phyloP scores from a whole-genome alignment of 805 yeast genomes.

The Schizosaccharomyces osmophilus region DNA sequence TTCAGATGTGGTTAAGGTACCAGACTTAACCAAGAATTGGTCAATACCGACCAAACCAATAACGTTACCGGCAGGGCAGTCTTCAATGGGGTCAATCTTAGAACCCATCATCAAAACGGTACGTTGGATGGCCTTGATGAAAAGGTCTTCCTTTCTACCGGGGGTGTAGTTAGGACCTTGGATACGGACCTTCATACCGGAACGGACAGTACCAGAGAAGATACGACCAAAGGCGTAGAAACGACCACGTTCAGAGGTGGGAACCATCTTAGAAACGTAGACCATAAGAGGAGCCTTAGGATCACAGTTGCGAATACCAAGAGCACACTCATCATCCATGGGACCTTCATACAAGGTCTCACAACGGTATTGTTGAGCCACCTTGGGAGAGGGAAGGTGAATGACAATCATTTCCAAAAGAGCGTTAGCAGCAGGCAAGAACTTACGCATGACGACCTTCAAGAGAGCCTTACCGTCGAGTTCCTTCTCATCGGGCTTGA shows the following conservation, averaged over 20 bases:
- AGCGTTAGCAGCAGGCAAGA: slow-evolving; percentile 99
- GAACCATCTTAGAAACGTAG: slow-evolving; percentile 99
- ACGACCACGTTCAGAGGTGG: slow-evolving; percentile 99
- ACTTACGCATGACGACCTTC: slow-evolving; percentile 97
- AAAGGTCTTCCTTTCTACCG: slow-evolving; percentile 93
- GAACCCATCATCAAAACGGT: slow-evolving; percentile 99
- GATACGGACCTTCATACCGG: slow-evolving; percentile 97
- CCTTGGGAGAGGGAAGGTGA: slow-evolving; percentile 97
- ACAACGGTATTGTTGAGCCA: slow-evolving; percentile 98
- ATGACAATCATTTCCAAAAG: slow-evolving; percentile 93
- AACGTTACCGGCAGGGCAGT: slow-evolving; percentile 99
- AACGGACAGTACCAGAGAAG: slow-evolving; percentile 96
- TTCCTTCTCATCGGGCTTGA: slow-evolving; percentile 93
- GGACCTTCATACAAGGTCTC: slow-evolving; percentile 99
- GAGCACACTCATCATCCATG: slow-evolving; percentile 57
- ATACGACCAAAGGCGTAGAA: slow-evolving; percentile 99
- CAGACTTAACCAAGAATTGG: slow-evolving; percentile 97
- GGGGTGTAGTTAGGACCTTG: slow-evolving; percentile 99
- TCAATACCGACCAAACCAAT: slow-evolving; percentile 98
- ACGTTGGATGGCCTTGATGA: slow-evolving; percentile 94
- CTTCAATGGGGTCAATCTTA: slow-evolving; percentile 90
- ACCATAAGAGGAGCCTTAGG: slow-evolving; percentile 95
- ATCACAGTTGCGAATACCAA: slow-evolving; percentile 93
- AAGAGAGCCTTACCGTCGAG: slow-evolving; percentile 96
- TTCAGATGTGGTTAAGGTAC: slow-evolving; percentile 94